Evolutionary conservation across 495 filamentous ascomycete species (phyloP).

Genomic region (Xylaria nigripes): DNA sequence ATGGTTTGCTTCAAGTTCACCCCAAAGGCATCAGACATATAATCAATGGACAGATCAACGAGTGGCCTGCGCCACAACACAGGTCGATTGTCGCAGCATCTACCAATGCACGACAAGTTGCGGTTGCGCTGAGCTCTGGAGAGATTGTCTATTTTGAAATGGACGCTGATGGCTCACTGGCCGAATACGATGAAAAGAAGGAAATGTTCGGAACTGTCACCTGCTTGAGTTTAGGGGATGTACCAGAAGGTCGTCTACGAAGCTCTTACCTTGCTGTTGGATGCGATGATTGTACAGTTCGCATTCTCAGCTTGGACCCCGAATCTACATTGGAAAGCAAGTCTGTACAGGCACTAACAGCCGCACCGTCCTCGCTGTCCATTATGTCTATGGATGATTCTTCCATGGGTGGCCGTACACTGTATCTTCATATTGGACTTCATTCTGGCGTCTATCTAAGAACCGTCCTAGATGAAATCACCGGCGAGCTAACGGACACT

Average conservation of each 20-base stretch:
- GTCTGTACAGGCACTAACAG: constrained; percentile 85
- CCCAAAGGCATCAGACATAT: constrained; percentile 92
- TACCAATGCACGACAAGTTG: constrained; percentile 88
- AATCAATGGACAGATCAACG: constrained; percentile 73
- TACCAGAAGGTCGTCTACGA: constrained; percentile 77
- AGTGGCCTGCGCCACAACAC: constrained; percentile 90
- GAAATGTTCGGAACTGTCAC: constrained; percentile 96
- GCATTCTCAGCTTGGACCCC: constrained; percentile 82
- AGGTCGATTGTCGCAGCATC: constrained; percentile 92
- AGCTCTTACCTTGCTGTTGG: constrained; percentile 91
- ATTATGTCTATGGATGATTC: constrained; percentile 95
- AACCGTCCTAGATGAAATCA: constrained; percentile 87
- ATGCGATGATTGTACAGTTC: constrained; percentile 91
- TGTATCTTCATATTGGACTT: constrained; percentile 91
- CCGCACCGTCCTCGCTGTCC: constrained; percentile 77
- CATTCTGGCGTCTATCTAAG: constrained; percentile 92
- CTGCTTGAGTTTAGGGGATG: constrained; percentile 84
- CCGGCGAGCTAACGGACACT: constrained; percentile 88
- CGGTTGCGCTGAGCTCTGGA: constrained; percentile 84
- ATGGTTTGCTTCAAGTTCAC: constrained; percentile 89
- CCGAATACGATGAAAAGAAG: constrained; percentile 91
- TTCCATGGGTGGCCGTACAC: constrained; percentile 58
- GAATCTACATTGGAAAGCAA: constrained; percentile 86
- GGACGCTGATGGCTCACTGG: constrained; percentile 81
- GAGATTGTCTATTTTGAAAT: constrained; percentile 98